A percentile compares a stretch with the other conserved stretches of the same genome.
phyloP scores from a whole-genome alignment of 768 basidiomycete genomes.

The Candolleomyces efflorescens region DNA sequence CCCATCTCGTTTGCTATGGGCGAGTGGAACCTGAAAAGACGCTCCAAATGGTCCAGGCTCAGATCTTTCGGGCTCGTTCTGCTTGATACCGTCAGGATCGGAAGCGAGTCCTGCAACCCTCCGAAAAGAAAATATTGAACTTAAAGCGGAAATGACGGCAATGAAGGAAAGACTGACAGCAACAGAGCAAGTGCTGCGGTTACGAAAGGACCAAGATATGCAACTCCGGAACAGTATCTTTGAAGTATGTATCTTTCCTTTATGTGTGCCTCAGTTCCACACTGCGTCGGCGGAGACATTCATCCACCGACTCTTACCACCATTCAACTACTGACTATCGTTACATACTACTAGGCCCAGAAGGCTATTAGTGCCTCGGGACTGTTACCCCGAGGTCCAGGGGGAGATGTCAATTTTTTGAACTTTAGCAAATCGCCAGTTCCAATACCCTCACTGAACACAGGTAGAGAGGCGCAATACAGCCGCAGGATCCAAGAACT shows the following conservation, averaged over 20 bases:
- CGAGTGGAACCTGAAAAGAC: background rate
- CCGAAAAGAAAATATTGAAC: constrained; percentile 61
- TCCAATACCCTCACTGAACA: constrained; percentile 44
- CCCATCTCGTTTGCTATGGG: background rate
- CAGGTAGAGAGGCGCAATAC: constrained; percentile 53
- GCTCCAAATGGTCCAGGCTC: constrained; percentile 41
- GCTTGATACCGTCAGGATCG: constrained; percentile 60
- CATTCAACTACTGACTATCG: background rate
- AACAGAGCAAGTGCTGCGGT: constrained; percentile 59
- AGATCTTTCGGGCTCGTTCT: constrained; percentile 79
- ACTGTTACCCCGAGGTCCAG: constrained; percentile 41
- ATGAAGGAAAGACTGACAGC: constrained; percentile 55
- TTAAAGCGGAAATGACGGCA: constrained; percentile 58
- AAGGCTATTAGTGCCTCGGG: constrained; percentile 71
- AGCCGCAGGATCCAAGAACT: constrained; percentile 69
- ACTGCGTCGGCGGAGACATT: background rate
- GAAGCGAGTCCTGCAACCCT: constrained; percentile 46
- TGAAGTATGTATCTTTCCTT: constrained; percentile 37
- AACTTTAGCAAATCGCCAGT: constrained; percentile 47
- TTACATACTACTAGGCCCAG: constrained; percentile 59
- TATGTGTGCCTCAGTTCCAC: background rate
- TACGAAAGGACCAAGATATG: constrained; percentile 75
- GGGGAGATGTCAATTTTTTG: constrained; percentile 52
- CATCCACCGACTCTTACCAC: background rate
- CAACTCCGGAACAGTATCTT: constrained; percentile 78